A percentile compares a stretch with the other conserved stretches of the same genome.
Evolutionary conservation across 2,329 filamentous ascomycete genomes (phyloP).

Genomic region (Cladosporium sp.): DNA sequence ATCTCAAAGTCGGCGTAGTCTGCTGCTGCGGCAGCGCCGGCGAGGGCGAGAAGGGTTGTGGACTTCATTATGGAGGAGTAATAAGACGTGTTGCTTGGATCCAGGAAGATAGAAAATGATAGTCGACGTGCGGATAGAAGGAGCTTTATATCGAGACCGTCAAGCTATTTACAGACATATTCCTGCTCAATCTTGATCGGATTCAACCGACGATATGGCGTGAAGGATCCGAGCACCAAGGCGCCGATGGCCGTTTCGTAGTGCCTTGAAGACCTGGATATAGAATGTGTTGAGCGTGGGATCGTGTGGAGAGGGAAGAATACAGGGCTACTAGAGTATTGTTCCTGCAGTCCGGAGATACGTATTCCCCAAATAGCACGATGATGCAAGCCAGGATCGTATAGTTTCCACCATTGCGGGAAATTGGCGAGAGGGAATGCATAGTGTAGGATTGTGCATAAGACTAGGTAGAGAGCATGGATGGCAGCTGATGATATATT

Average conservation of each 20-base stretch:
- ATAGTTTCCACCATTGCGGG: neutral
- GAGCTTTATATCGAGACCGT: neutral
- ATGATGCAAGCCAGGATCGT: neutral
- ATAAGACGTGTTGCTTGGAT: neutral
- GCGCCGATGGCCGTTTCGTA: too few species aligned
- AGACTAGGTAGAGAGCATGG: neutral
- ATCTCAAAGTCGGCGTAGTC: neutral
- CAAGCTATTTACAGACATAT: too few species aligned
- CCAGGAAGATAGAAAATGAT: neutral
- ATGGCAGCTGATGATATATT: neutral
- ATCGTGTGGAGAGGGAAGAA: too few species aligned
- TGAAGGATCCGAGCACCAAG: conserved; percentile 1
- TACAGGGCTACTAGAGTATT: too few species aligned
- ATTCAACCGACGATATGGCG: neutral
- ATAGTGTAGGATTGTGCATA: neutral
- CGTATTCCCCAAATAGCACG: neutral
- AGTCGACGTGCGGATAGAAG: neutral
- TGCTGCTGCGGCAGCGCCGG: conserved; percentile 1
- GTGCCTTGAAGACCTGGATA: too few species aligned
- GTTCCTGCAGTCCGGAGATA: too few species aligned
- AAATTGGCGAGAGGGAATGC: neutral
- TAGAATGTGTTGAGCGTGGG: too few species aligned
- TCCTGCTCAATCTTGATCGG: too few species aligned
- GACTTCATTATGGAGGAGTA: neutral
- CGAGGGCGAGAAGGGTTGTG: neutral